These are phyloP conservation scores for Sanguinoderma infundibulare DNA, from an alignment of 1,284 basidiomycete species.

Conservation along the genomic window DNA sequence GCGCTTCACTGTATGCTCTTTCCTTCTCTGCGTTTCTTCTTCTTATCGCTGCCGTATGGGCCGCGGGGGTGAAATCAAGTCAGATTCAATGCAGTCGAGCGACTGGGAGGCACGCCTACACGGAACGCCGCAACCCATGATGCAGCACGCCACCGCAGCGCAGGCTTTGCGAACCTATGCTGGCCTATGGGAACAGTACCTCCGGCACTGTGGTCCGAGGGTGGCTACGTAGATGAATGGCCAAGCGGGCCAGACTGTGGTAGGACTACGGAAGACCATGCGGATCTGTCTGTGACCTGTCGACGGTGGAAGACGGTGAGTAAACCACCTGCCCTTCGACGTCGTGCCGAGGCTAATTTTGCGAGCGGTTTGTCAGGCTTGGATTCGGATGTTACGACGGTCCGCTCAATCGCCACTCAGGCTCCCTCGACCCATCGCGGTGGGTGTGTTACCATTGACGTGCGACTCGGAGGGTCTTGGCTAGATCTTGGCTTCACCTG, in stretches of 20 bases:
- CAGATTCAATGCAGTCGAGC: neutral
- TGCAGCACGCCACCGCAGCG: neutral
- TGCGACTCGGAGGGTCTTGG: no score
- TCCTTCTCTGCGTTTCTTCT: neutral
- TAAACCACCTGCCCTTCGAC: neutral
- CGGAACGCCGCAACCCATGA: neutral
- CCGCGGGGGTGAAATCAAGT: neutral
- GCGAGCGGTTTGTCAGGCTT: neutral
- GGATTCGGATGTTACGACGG: neutral
- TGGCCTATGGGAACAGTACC: neutral
- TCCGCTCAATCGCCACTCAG: neutral
- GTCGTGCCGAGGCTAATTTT: neutral
- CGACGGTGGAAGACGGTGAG: neutral
- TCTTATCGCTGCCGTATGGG: neutral
- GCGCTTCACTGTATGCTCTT: neutral
- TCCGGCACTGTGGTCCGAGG: neutral
- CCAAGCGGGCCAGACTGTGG: neutral
- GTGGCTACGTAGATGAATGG: neutral
- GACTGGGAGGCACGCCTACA: neutral
- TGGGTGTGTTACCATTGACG: neutral
- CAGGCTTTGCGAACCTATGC: neutral
- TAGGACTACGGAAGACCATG: neutral
- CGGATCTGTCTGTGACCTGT: neutral
- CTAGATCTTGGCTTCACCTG: neutral
- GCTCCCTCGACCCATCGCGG: neutral